Base-by-base conservation (phyloP, 139 green algal genomes). In the Raphidocelis subcapitata region DNA sequence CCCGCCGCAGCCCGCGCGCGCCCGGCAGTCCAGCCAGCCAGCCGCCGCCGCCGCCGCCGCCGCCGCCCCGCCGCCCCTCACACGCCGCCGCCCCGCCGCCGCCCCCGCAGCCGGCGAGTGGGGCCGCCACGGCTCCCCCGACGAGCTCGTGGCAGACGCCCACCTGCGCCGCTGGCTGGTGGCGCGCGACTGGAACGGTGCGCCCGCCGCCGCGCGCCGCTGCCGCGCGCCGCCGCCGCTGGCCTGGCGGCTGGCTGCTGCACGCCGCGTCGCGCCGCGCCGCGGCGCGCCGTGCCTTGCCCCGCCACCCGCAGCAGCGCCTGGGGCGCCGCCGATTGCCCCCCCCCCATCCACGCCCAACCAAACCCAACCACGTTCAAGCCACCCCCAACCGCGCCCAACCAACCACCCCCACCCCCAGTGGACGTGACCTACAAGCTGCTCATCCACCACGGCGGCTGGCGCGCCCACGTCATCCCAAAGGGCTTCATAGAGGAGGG, bases 121-220 rank as follows among this genome's bases (percentile, higher is more conserved):
- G 15, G 57, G 69, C 5, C 55, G 51, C 26, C 28, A 67, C 4
- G 29, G 20, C 26, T n/a, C 16, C 0, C 3, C 23, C 31, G 56
- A 56, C 20, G 26, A 75, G n/a, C 28, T 62, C 20, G 59, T 56
- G 15, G 55, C 55, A 4, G 57, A 75, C 32, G 32, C 47, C 8
- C 64, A 71, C 61, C 32, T 77, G 36, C 36, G 60, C 3, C 36
- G 37, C 10, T 77, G 71, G 71, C 46, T 77, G 47, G 49, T 46
- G 37, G 71, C 71, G 2, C 44, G 71, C 2, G 62, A 77, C 12
- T 77, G 71, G 71, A 46, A 77, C 28, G n/a, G n/a, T n/a, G n/a
- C n/a, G n/a, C n/a, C n/a, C n/a, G n/a, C n/a, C n/a, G n/a, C n/a
- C n/a, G n/a, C n/a, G n/a, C n/a, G n/a, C n/a, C n/a, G n/a, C n/a